A percentile compares a stretch with the other conserved stretches of the same genome.
phyloP scores from a whole-genome alignment of 2,329 filamentous ascomycete genomes.

The Apiospora kogelbergensis region DNA sequence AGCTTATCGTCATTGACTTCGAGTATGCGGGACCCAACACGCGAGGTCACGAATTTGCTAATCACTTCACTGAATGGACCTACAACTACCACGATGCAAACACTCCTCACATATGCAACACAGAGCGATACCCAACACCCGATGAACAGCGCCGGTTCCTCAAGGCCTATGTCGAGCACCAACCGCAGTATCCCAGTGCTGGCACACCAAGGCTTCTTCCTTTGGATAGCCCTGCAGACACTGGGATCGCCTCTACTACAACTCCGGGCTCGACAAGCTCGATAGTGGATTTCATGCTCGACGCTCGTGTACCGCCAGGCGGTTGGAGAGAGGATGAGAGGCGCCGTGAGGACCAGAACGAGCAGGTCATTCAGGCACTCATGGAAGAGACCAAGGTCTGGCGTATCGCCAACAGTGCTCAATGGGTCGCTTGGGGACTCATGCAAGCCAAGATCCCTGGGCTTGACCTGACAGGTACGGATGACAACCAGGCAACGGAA shows the following conservation, averaged over 20 bases:
- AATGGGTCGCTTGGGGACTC: slow-evolving; percentile 96
- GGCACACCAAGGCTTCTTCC: slow-evolving; percentile 51
- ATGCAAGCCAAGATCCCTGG: slow-evolving; percentile 88
- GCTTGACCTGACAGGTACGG: slow-evolving; percentile 44
- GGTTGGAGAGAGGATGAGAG: slow-evolving; percentile 62
- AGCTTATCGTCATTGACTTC: slow-evolving; percentile 96
- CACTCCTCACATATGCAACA: slow-evolving; percentile 66
- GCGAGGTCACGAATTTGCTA: slow-evolving; percentile 87
- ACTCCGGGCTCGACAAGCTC: slow-evolving; percentile 44
- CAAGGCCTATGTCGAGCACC: slow-evolving; percentile 81
- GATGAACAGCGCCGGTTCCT: slow-evolving; percentile 87
- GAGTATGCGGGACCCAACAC: slow-evolving; percentile 93
- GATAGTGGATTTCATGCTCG: slow-evolving; percentile 76
- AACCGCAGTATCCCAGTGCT: slow-evolving; percentile 61
- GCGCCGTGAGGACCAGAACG: slow-evolving; percentile 61
- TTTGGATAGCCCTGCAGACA: slow-evolving; percentile 38
- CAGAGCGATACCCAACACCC: slow-evolving; percentile 68
- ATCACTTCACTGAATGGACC: slow-evolving; percentile 97
- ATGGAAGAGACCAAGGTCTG: slow-evolving; percentile 80
- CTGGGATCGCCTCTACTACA: slow-evolving; percentile 35
- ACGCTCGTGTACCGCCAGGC: slow-evolving; percentile 61
- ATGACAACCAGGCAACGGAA: slow-evolving; percentile 36
- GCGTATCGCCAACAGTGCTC: slow-evolving; percentile 82
- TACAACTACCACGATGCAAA: slow-evolving; percentile 89
- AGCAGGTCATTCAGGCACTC: slow-evolving; percentile 68